Conservation (phyloP, 2,329 filamentous ascomycete genomes). For the Fusarium ambrosium region DNA sequence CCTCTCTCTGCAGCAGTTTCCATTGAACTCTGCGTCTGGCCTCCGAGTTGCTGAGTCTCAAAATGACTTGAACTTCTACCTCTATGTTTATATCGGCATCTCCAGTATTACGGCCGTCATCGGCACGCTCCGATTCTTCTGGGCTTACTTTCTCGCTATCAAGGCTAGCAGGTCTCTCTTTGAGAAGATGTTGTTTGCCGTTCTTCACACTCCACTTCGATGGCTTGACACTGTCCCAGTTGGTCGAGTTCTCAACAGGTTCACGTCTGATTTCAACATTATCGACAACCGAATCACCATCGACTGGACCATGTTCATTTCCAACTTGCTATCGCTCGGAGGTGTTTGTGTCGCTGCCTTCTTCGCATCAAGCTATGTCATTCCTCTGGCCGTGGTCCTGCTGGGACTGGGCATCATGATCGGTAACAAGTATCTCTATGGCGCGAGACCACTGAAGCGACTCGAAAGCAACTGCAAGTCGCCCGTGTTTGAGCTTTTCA, state of each 20-base stretch:
- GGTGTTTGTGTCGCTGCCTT: conserved; percentile 76
- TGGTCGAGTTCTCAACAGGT: conserved; percentile 82
- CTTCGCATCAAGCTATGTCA: conserved; percentile 76
- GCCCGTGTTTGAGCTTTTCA: conserved; percentile 85
- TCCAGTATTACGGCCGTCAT: conserved; percentile 73
- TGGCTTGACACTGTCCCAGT: conserved; percentile 86
- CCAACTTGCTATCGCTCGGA: conserved; percentile 71
- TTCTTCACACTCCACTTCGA: conserved; percentile 79
- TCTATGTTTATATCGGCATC: conserved; percentile 77
- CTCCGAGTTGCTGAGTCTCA: conserved; percentile 48
- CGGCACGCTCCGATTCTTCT: conserved; percentile 73
- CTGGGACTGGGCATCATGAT: conserved; percentile 70
- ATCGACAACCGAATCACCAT: conserved; percentile 77
- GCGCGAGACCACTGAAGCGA: conserved; percentile 80
- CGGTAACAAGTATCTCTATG: conserved; percentile 74
- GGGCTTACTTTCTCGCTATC: conserved; percentile 75
- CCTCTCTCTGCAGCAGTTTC: conserved; percentile 62
- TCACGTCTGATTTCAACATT: conserved; percentile 81
- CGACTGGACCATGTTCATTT: conserved; percentile 71
- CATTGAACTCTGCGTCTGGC: conserved; percentile 55
- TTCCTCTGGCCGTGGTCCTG: conserved; percentile 72
- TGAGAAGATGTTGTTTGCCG: conserved; percentile 72
- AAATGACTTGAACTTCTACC: conserved; percentile 70
- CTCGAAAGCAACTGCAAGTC: conserved; percentile 83
- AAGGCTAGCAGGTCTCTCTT: conserved; percentile 78